A percentile compares a stretch with the other conserved stretches of the same genome.
These are phyloP conservation scores for Pyricularia grisea DNA, from an alignment of 2,329 filamentous ascomycete genomes.

Conservation along the genomic window DNA sequence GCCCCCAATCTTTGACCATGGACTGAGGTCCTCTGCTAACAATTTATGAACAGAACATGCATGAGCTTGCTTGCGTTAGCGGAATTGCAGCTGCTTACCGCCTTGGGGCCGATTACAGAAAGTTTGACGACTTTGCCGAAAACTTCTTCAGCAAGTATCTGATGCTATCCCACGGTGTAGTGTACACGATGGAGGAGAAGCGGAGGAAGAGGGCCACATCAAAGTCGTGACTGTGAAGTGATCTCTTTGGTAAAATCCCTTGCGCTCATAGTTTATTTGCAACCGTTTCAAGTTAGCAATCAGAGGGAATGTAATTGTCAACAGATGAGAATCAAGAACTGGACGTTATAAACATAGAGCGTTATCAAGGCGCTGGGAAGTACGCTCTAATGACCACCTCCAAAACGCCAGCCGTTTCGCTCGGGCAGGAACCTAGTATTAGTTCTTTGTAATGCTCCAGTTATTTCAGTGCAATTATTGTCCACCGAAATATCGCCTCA, in stretches of 20 bases:
- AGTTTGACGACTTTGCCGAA: slow-evolving; percentile 44
- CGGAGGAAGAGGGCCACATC: slow-evolving; percentile 7
- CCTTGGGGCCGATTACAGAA: slow-evolving; percentile 54
- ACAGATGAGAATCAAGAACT: background rate
- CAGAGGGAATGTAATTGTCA: background rate
- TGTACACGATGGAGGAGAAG: slow-evolving; percentile 25
- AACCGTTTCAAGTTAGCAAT: background rate
- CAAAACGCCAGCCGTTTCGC: background rate
- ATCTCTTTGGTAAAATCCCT: background rate
- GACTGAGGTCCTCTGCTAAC: background rate
- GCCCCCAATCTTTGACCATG: background rate
- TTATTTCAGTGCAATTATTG: background rate
- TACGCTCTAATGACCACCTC: background rate
- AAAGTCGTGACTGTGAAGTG: background rate
- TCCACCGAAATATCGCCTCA: too few species aligned
- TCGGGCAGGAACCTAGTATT: background rate
- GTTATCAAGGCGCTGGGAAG: background rate
- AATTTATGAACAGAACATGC: slow-evolving; percentile 42
- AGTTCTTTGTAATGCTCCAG: background rate
- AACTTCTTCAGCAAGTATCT: slow-evolving; percentile 38
- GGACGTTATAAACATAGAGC: background rate
- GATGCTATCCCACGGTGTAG: slow-evolving; percentile 31
- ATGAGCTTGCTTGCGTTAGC: slow-evolving; percentile 62
- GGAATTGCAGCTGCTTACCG: slow-evolving; percentile 63
- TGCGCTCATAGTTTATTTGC: background rate